Evolutionary conservation across 2,329 filamentous ascomycete genomes (phyloP), one percentile per base, ranked within the genome.

Genomic region (Claviceps africana): DNA sequence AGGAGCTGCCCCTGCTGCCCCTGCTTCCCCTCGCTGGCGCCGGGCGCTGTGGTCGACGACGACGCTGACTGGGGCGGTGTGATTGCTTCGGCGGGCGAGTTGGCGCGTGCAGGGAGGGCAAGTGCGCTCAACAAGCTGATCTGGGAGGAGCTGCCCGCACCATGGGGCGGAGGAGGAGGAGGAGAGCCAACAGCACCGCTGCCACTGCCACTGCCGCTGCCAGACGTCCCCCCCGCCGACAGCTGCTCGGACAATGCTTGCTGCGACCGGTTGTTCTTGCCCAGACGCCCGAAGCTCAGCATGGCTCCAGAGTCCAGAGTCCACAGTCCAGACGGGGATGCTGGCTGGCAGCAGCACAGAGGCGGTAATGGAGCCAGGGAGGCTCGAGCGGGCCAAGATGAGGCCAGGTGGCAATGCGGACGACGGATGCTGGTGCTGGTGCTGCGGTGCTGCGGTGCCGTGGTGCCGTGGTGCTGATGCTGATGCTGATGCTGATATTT

Each of bases 241-340:
- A 67, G 66, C 59, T 67, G 64, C 62, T 76, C 75, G 60, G 69
- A 67, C 60, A 78, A 70, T 57, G 73, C 72, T 62, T 77, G 75
- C 68, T 78, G 77, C 64, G 77, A 77, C 60, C 75, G 74, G 62
- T 76, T 77, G 70, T 76, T 72, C 70, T 70, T 78, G 64, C 72
- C 71, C 64, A 77, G 67, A 63, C 75, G 75, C 67, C 70, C 69
- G 66, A 78, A 78, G 66, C 67, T 66, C 61, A 71, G 74, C 76
- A 79, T 79, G 51, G 56, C 54, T 45, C 52, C 53, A 47, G 4
- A 39, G 52, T 25, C 25, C 33, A n/a, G n/a, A n/a, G 30, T 19
- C 10, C 40, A 37, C 13, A 37, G 33, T 37, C 33, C 33, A 17
- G 15, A 44, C 31, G 31, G 44, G 37, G 37, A 47, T 35, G 47